phyloP scores from a whole-genome alignment of 306 rosid species.

The Vachellia pachyceras region DNA sequence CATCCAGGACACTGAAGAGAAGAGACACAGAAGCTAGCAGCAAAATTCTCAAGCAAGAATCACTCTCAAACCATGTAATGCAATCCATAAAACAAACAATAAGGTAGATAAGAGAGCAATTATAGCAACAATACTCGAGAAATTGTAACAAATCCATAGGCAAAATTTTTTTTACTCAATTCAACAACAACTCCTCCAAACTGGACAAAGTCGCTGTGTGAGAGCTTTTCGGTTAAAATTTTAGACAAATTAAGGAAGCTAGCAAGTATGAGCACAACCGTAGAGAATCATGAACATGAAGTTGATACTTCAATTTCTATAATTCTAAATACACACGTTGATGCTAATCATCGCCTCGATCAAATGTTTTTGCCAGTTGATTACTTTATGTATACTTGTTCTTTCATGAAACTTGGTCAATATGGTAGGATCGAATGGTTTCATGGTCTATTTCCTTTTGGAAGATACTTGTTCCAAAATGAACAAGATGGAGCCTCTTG shows the following conservation, averaged over 20 bases:
- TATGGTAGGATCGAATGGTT: constrained; percentile 17
- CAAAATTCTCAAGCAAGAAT: no score
- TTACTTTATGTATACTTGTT: not conserved
- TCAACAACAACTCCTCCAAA: no score
- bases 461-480: not conserved
- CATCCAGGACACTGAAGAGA: no score
- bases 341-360: not conserved
- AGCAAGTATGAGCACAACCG: not conserved
- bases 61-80: no score
- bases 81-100: no score
- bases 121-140: no score
- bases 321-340: not conserved
- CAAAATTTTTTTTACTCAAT: no score
- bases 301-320: not conserved
- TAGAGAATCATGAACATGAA: not conserved
- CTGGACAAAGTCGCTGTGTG: not conserved
- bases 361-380: not conserved
- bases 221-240: not conserved
- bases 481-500: not conserved
- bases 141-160: no score
- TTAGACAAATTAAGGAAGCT: not conserved
- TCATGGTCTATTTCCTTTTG: constrained; percentile 4
- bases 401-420: not conserved
- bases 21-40: no score
- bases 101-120: no score